Percentiles rank a stretch among this genome's conserved stretches.
phyloP scores from a whole-genome alignment of 2,329 filamentous ascomycete genomes.

The Colletotrichum coccodes region DNA sequence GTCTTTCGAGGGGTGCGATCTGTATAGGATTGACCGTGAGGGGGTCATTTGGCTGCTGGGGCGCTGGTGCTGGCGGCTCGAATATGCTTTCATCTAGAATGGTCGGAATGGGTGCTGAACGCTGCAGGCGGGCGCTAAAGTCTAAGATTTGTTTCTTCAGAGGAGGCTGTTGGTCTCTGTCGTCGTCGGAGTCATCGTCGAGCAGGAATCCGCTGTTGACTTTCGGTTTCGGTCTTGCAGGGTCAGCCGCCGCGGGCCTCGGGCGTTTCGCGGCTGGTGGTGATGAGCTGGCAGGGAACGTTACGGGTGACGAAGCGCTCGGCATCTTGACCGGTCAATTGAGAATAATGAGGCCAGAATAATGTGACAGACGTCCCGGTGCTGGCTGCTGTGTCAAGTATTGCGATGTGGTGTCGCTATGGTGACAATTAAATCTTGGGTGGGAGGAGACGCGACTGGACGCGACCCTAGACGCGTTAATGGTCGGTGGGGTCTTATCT shows the following conservation, averaged over 20 bases:
- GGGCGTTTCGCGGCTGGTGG: conserved; percentile 47
- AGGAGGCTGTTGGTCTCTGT: conserved; percentile 30
- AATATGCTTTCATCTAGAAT: neutral
- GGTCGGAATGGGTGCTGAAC: neutral
- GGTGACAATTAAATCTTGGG: conserved; percentile 13
- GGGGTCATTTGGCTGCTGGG: neutral
- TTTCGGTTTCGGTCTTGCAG: conserved; percentile 42
- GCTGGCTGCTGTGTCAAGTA: neutral
- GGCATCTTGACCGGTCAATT: conserved; percentile 55
- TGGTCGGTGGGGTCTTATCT: neutral
- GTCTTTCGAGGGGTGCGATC: neutral
- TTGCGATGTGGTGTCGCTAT: neutral
- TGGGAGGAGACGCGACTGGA: conserved; percentile 21
- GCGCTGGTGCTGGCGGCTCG: neutral
- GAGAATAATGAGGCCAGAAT: neutral
- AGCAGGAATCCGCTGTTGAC: conserved; percentile 50
- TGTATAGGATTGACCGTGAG: neutral
- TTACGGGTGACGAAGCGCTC: conserved; percentile 67
- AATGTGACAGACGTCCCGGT: too few species aligned
- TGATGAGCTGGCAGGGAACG: conserved; percentile 63
- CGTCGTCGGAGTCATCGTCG: conserved; percentile 47
- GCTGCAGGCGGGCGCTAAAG: conserved; percentile 11
- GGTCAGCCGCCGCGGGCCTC: conserved; percentile 46
- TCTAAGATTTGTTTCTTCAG: conserved; percentile 35
- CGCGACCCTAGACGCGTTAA: conserved; percentile 30